Conservation (phyloP, 495 filamentous ascomycete species). For the Niebla homalea region DNA sequence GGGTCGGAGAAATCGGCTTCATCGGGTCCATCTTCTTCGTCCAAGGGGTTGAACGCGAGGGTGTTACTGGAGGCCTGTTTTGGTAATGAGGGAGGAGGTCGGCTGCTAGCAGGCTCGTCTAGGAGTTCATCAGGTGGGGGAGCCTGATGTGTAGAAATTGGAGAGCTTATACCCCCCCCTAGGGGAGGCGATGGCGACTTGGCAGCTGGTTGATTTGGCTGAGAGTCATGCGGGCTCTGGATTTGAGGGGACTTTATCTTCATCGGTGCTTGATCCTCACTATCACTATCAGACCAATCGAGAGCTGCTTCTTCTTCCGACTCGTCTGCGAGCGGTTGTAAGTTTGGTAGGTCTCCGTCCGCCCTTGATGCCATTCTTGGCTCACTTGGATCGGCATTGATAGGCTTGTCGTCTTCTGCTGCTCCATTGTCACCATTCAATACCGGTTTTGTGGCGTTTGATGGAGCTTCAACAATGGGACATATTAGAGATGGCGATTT, state of each 20-base stretch:
- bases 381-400: neutral
- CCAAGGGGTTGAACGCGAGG: slow-evolving; percentile 20
- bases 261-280: slow-evolving; percentile 23
- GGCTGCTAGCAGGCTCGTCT: neutral
- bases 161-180: slow-evolving; percentile 35
- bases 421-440: neutral
- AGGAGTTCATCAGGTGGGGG: neutral
- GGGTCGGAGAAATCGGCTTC: slow-evolving; percentile 53
- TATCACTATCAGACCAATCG: slow-evolving; percentile 32
- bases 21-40: slow-evolving; percentile 21
- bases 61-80: slow-evolving; percentile 12
- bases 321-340: neutral
- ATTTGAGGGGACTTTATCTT: slow-evolving; percentile 17
- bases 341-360: neutral
- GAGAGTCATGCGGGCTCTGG: neutral
- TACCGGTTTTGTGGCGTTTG: neutral
- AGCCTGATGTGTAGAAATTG: slow-evolving; percentile 1
- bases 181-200: slow-evolving; percentile 41
- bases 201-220: neutral
- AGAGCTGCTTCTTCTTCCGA: slow-evolving; percentile 22
- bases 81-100: neutral
- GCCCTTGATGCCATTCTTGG: neutral
- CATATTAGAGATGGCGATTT: neutral
- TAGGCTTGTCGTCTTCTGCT: neutral
- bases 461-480: neutral